These are phyloP conservation scores for Cystobasidium ongulense DNA, from an alignment of 768 basidiomycete species.

Conservation along the genomic window DNA sequence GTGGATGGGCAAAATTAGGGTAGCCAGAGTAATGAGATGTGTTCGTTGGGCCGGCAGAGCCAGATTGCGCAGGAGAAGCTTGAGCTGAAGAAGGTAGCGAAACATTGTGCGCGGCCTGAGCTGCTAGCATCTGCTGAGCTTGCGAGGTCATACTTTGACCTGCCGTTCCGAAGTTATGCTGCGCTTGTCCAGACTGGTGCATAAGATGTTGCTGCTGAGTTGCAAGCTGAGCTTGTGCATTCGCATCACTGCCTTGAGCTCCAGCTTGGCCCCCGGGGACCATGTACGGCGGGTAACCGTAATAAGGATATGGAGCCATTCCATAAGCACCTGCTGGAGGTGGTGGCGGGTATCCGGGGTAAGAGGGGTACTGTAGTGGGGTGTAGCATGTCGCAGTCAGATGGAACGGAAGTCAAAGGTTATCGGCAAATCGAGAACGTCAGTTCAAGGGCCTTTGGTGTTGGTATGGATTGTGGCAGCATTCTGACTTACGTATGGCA, in stretches of 20 bases:
- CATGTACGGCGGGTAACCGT: conserved; percentile 27
- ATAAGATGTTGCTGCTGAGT: conserved; percentile 22
- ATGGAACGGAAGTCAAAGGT: too few species aligned
- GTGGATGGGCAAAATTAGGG: neutral
- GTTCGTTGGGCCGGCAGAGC: neutral
- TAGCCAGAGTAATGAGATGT: neutral
- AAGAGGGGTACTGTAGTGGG: neutral
- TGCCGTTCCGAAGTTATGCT: neutral
- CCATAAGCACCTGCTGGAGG: conserved; percentile 15
- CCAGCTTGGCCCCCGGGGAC: neutral
- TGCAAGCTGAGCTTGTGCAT: neutral
- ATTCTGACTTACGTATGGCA: conserved; percentile 10
- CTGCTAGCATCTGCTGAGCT: neutral
- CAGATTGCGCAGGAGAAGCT: neutral
- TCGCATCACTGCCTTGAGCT: neutral
- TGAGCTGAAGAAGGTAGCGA: neutral
- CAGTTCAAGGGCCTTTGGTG: too few species aligned
- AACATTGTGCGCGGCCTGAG: neutral
- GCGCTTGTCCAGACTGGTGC: neutral
- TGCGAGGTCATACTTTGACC: neutral
- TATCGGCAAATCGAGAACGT: too few species aligned
- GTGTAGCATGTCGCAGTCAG: neutral
- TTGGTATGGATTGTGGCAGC: too few species aligned
- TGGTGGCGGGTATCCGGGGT: conserved; percentile 20
- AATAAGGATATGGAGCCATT: conserved; percentile 26